These are phyloP conservation scores for Pyrus bretschneideri DNA, from an alignment of 306 rosid species.

Conservation along the genomic window DNA sequence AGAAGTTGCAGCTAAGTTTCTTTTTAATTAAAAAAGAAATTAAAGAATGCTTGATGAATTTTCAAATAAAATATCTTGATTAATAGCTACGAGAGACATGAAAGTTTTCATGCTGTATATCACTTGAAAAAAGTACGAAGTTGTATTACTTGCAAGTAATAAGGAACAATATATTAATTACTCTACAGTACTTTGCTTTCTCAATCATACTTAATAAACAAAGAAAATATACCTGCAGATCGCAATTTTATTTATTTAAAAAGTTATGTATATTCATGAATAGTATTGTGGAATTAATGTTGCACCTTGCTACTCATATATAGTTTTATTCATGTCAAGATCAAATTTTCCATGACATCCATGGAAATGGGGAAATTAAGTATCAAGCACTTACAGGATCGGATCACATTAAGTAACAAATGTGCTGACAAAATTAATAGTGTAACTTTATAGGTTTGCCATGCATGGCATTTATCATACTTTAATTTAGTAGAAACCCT, in stretches of 20 bases:
- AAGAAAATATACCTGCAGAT: background rate
- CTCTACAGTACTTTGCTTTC: background rate
- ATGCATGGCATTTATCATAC: conserved; percentile 61
- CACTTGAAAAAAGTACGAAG: background rate
- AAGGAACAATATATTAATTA: background rate
- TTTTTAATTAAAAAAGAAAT: background rate
- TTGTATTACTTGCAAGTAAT: background rate
- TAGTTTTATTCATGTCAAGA: conserved; percentile 6
- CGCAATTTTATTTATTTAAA: background rate
- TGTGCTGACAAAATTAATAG: conserved; percentile 25
- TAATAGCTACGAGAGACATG: background rate
- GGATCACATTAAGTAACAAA: conserved; percentile 34
- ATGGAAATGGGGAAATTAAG: conserved; percentile 9
- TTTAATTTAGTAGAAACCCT: conserved; percentile 14
- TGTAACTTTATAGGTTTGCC: conserved; percentile 43
- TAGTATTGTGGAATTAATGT: background rate
- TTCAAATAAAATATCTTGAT: background rate
- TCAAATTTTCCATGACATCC: conserved; percentile 6
- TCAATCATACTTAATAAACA: background rate
- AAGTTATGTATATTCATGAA: background rate
- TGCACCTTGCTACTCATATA: background rate
- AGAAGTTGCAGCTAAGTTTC: background rate
- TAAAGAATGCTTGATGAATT: background rate
- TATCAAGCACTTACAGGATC: conserved; percentile 23
- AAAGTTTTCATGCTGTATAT: background rate